Conservation (phyloP, 305 asterid genomes). For the Solanum hybrid region DNA sequence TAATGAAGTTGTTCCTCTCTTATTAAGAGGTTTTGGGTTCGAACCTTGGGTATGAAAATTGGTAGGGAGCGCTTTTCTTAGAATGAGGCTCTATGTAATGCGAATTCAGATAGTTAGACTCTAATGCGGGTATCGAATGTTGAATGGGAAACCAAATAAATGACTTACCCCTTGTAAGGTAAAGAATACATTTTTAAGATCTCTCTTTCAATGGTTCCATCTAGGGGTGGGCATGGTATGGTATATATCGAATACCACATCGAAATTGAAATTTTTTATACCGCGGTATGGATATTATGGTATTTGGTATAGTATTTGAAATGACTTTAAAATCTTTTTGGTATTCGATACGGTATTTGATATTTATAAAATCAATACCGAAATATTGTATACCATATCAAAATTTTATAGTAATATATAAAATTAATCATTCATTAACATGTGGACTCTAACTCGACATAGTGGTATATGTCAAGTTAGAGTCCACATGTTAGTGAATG, state of each 20-base stretch:
- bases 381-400: fast-evolving
- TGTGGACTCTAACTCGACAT: too few relatives aligned
- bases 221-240: neutral
- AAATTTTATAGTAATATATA: neutral
- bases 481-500: neutral
- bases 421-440: neutral
- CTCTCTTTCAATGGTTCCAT: neutral
- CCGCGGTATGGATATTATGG: neutral
- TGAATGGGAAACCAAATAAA: neutral
- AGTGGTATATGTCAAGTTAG: too few relatives aligned
- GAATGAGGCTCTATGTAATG: neutral
- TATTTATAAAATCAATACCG: neutral
- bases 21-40: too few relatives aligned
- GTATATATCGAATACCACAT: fast-evolving
- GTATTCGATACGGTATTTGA: too few relatives aligned
- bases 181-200: neutral
- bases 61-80: neutral
- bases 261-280: too few relatives aligned
- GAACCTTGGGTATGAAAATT: neutral
- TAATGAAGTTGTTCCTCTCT: neutral
- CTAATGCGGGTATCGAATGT: neutral
- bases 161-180: neutral
- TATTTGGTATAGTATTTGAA: neutral
- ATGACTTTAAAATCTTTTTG: neutral
- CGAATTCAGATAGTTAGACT: too few relatives aligned